Conservation (phyloP, 2,329 filamentous ascomycete species). For the Aspergillus piperis region DNA sequence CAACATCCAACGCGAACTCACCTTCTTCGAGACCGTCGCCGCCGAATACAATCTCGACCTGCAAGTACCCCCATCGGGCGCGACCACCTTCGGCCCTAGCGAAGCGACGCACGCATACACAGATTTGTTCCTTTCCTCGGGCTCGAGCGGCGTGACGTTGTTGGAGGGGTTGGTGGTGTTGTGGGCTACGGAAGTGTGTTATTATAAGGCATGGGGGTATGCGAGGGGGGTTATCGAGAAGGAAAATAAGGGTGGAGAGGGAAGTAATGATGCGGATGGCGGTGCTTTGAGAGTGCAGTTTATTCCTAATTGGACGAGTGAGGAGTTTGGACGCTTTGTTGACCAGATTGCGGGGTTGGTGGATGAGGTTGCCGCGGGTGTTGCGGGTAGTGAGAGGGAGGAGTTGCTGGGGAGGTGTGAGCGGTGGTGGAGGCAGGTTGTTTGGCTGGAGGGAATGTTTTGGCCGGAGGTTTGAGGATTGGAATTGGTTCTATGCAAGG, state of each 20-base stretch:
- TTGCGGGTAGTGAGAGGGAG: constrained; percentile 32
- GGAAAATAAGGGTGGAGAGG: constrained; percentile 3
- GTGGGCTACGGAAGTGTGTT: constrained; percentile 72
- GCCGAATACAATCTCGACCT: constrained; percentile 60
- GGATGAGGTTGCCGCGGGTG: constrained; percentile 53
- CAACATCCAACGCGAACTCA: constrained; percentile 67
- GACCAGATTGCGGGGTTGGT: constrained; percentile 56
- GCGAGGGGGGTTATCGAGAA: constrained; percentile 38
- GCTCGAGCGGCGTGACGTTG: constrained; percentile 53
- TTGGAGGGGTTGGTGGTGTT: constrained; percentile 72
- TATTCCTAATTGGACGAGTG: constrained; percentile 68
- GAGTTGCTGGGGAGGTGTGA: constrained; percentile 46
- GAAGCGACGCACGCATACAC: constrained; percentile 57
- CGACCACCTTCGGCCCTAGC: constrained; percentile 31
- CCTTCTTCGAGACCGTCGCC: constrained; percentile 67
- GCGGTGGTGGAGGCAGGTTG: constrained; percentile 51
- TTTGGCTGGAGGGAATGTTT: constrained; percentile 61
- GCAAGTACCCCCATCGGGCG: constrained; percentile 36
- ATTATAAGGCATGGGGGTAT: constrained; percentile 60
- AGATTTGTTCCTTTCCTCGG: constrained; percentile 61
- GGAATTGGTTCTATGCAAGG: too few species aligned
- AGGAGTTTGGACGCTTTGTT: constrained; percentile 63
- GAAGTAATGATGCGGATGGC: constrained; percentile 59
- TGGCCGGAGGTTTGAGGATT: constrained; percentile 51
- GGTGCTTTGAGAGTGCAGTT: constrained; percentile 65